Percentiles rank a stretch among this genome's conserved stretches.
Evolutionary conservation across 495 filamentous ascomycete species (phyloP).

Genomic region (Platismatia glauca): DNA sequence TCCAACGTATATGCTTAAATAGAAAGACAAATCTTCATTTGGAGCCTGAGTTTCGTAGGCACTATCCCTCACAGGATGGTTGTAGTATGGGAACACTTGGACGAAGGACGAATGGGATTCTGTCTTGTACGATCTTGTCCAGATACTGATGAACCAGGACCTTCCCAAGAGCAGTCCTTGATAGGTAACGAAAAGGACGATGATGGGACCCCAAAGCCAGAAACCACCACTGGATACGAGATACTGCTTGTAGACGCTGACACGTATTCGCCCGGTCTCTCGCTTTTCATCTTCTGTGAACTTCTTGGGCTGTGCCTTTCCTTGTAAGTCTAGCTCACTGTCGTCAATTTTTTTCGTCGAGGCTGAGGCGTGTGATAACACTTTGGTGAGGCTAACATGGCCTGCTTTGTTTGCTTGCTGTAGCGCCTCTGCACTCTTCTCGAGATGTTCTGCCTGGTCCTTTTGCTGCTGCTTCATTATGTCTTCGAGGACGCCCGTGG

Average conservation of each 20-base stretch:
- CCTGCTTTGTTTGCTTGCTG: conserved; percentile 34
- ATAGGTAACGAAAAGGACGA: conserved; percentile 43
- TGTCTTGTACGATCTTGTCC: conserved; percentile 42
- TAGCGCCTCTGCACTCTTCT: conserved; percentile 26
- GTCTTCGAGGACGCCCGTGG: conserved; percentile 45
- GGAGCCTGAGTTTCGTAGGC: not conserved
- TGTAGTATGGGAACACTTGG: not conserved
- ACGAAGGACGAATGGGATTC: not conserved
- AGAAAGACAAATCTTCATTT: conserved; percentile 41
- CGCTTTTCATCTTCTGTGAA: conserved; percentile 68
- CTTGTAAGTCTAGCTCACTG: conserved; percentile 16
- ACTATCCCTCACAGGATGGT: not conserved
- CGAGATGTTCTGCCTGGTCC: conserved; percentile 20
- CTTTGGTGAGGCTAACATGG: conserved; percentile 35
- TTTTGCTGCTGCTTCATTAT: conserved; percentile 50
- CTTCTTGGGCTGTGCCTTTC: conserved; percentile 43
- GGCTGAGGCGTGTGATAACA: conserved; percentile 27
- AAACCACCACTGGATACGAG: conserved; percentile 57
- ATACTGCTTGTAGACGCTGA: conserved; percentile 55
- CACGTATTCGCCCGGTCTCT: conserved; percentile 56
- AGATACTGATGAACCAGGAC: conserved; percentile 63
- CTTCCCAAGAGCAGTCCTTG: conserved; percentile 43
- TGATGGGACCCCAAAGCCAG: conserved; percentile 49
- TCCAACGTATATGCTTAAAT: conserved; percentile 57
- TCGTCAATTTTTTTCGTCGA: conserved; percentile 20